Base-by-base conservation (phyloP, 495 filamentous ascomycete species). In the Neurospora sp. region DNA sequence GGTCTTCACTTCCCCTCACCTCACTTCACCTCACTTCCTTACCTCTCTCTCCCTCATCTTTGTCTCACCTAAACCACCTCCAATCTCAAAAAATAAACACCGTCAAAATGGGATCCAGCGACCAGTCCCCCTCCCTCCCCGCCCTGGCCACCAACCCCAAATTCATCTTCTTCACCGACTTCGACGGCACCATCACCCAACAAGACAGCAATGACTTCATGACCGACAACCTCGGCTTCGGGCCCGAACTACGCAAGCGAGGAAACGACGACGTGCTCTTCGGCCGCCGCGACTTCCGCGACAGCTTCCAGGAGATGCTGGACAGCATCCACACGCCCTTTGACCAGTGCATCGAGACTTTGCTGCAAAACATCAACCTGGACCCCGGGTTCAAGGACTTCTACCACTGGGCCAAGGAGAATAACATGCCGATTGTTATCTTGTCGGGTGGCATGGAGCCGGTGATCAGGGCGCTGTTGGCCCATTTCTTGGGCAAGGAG, bases 141-240 rank as follows among this genome's bases (percentile, higher is more conserved):
- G 86, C 86, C 37, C 81, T 94, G 82, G 83, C 85, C 75, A 91
- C 88, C 18, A 87, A 88, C 75, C 91, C 92, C 40, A 91, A 93
- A 80, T 90, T 91, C 84, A 96, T 98, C 82, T 97, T 98, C 86
- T 98, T 98, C 85, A 95, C 94, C 48, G 95, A 98, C 82, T 98
- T 98, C 75, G 95, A 98, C 79, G 95, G 95, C 70, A 98, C 96
- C 40, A 96, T 98, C 77, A 98, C 94, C 40, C 84, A 92, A 72
- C 87, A 92, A 76, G 94, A 97, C 83, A 95, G 91, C 88, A 98
- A 98, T 86, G 94, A 98, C 85, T 96, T 86, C 82, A 86, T 98
- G 84, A 97, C 94, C 70, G 96, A 98, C 84, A 96, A 94, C 81
- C 86, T 96, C 31, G 96, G 95, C 70, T 97, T 88, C 77, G 95